phyloP scores from a whole-genome alignment of 495 filamentous ascomycete species.

The Lasiosphaeria miniovina region DNA sequence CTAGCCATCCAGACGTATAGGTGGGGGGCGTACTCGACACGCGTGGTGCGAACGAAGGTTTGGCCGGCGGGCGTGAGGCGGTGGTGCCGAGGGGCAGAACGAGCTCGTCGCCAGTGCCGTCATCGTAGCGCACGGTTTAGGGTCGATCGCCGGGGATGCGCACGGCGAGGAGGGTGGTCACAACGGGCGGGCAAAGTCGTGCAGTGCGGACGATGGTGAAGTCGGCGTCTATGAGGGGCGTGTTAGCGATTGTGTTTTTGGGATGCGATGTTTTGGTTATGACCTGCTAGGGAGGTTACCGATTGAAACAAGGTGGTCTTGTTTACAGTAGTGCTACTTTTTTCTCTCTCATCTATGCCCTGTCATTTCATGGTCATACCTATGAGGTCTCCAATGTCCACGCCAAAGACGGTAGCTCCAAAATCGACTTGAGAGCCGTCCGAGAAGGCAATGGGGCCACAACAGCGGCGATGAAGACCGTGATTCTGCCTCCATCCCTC shows the following conservation, averaged over 20 bases:
- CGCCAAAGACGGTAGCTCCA: constrained; percentile 53
- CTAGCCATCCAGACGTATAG: constrained; percentile 75
- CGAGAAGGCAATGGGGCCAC: constrained; percentile 42
- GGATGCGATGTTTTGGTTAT: too few species aligned
- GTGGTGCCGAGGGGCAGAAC: constrained; percentile 70
- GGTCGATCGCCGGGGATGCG: constrained; percentile 60
- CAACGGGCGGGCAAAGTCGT: constrained; percentile 63
- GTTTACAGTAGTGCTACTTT: constrained; percentile 12
- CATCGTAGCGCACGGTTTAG: constrained; percentile 67
- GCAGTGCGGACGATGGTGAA: constrained; percentile 57
- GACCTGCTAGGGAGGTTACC: constrained; percentile 54
- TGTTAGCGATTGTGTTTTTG: constrained; percentile 2
- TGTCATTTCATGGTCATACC: constrained; percentile 35
- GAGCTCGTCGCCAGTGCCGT: constrained; percentile 62
- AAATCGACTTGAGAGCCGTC: constrained; percentile 54
- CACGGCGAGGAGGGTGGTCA: constrained; percentile 67
- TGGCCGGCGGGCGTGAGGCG: constrained; percentile 64
- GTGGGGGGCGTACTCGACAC: constrained; percentile 69
- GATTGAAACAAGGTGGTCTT: constrained; percentile 52
- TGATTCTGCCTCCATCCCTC: too few species aligned
- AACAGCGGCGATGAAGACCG: constrained; percentile 22
- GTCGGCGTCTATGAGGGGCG: constrained; percentile 46
- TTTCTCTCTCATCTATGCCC: constrained; percentile 8
- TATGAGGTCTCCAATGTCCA: constrained; percentile 57
- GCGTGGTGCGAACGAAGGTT: constrained; percentile 58